Conservation (phyloP, 2,329 filamentous ascomycete species). For the Coniella vitis region DNA sequence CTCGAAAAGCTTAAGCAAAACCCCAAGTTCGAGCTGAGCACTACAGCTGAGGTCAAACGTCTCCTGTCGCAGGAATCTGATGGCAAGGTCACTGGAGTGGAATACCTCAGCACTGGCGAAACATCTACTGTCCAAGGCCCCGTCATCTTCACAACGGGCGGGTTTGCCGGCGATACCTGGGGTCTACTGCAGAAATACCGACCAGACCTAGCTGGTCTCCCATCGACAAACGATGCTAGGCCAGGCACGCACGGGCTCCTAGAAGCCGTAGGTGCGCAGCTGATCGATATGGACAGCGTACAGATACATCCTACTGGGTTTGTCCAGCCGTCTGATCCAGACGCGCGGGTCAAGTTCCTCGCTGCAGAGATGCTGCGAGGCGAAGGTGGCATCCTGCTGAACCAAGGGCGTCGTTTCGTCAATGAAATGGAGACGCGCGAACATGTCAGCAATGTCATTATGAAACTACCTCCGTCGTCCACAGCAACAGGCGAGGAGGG, state of each 20-base stretch:
- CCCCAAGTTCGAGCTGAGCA: slow-evolving; percentile 44
- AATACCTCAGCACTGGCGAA: slow-evolving; percentile 34
- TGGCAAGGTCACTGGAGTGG: slow-evolving; percentile 41
- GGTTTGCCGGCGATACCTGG: slow-evolving; percentile 55
- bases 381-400: slow-evolving; percentile 53
- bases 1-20: slow-evolving; percentile 43
- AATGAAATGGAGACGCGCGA: slow-evolving; percentile 57
- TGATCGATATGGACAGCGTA: slow-evolving; percentile 49
- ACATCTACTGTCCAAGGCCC: slow-evolving; percentile 39
- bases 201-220: slow-evolving; percentile 51
- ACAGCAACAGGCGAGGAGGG: background rate
- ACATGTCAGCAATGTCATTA: slow-evolving; percentile 46
- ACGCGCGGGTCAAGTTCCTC: slow-evolving; percentile 50
- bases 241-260: slow-evolving; percentile 46
- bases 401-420: slow-evolving; percentile 46
- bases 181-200: slow-evolving; percentile 50
- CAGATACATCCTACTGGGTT: slow-evolving; percentile 62
- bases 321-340: slow-evolving; percentile 43
- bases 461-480: slow-evolving; percentile 25
- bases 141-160: slow-evolving; percentile 54
- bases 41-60: slow-evolving; percentile 44
- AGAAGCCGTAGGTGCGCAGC: slow-evolving; percentile 30
- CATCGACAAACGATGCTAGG: slow-evolving; percentile 56
- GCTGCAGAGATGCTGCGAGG: slow-evolving; percentile 57
- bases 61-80: slow-evolving; percentile 30